Percentiles rank a stretch among this genome's conserved stretches.
phyloP scores from a whole-genome alignment of 2,329 filamentous ascomycete species.

The Epichloe scottii region DNA sequence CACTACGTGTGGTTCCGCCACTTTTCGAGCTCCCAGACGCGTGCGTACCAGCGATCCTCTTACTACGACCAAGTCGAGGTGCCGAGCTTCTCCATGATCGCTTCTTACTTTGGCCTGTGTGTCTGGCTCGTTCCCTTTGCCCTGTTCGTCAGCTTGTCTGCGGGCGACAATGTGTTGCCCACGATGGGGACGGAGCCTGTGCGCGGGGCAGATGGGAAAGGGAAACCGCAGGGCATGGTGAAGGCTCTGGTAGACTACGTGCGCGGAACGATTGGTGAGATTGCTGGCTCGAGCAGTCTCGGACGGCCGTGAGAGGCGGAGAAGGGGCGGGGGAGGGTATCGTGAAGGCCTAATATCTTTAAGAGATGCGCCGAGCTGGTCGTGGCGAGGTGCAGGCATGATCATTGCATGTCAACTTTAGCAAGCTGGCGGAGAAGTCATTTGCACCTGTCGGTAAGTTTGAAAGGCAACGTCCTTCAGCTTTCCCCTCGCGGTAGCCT shows the following conservation, averaged over 20 bases:
- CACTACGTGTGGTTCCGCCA: slow-evolving; percentile 95
- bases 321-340: background rate
- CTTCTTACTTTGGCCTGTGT: slow-evolving; percentile 89
- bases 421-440: background rate
- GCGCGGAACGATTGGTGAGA: slow-evolving; percentile 37
- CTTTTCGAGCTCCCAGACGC: slow-evolving; percentile 57
- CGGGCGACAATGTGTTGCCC: slow-evolving; percentile 87
- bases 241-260: slow-evolving; percentile 51
- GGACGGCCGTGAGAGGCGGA: slow-evolving; percentile 9
- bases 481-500: no score
- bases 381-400: background rate
- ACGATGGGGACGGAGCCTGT: slow-evolving; percentile 64
- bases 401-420: background rate
- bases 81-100: slow-evolving; percentile 85
- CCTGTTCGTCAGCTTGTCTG: slow-evolving; percentile 85
- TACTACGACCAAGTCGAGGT: slow-evolving; percentile 51
- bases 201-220: slow-evolving; percentile 32
- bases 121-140: slow-evolving; percentile 96
- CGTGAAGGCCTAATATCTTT: background rate
- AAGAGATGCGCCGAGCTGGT: background rate
- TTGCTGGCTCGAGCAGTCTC: slow-evolving; percentile 19
- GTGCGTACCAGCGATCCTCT: slow-evolving; percentile 44
- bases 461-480: no score
- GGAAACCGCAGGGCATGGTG: slow-evolving; percentile 49
- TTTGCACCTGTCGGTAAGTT: background rate